Evolutionary conservation across 1,284 basidiomycete species (phyloP), one percentile per base, ranked within the genome.

Genomic region (Naganishia albida): DNA sequence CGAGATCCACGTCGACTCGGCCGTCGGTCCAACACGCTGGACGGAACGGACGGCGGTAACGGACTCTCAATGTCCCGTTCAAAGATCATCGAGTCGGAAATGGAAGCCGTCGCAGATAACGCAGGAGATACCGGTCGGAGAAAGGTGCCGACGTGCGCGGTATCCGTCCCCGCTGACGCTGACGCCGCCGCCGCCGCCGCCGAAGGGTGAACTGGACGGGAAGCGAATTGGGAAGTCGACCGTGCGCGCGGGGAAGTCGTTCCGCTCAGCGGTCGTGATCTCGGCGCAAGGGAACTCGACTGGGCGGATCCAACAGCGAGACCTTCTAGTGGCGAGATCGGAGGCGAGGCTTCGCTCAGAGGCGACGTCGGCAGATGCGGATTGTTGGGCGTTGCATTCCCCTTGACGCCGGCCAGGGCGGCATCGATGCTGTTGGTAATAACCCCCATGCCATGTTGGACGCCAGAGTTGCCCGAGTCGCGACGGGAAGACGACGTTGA

Each of bases 31-130:
- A 52, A 34, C 8, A 52, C 40, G 18, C 40, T 63, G 23, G 57
- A 49, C 16, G 63, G 63, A 15, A 65, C 18, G 20, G 54, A 40
- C 39, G 55, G 48, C 15, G 48, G 54, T 46, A 65, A 59, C 3
- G 63, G 54, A 43, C 54, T 57, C 34, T 65, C 77, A 44, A 80
- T 78, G 64, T 80, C 78, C 18, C 78, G 69, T 69, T 80, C 78
- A 55, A 80, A 80, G 46, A 80, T 80, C 8, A 77, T 76, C 20
- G 74, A 75, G 16, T 73, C 72, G 48, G 72, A 74, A 30, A 76
- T 77, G 2, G 57, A 60, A n/a, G 57, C 57, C 23, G 57, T 50
- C 2, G 56, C 56, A 1, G 57, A 60, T 26, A 60, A 60, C 0
- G 57, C 57, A 25, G 57, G 57, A 10, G 57, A 60, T n/a, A 60